Percentiles rank a stretch among this genome's conserved stretches.
Evolutionary conservation across 306 rosid species (phyloP).

Genomic region (Fragaria nilgerrensis): DNA sequence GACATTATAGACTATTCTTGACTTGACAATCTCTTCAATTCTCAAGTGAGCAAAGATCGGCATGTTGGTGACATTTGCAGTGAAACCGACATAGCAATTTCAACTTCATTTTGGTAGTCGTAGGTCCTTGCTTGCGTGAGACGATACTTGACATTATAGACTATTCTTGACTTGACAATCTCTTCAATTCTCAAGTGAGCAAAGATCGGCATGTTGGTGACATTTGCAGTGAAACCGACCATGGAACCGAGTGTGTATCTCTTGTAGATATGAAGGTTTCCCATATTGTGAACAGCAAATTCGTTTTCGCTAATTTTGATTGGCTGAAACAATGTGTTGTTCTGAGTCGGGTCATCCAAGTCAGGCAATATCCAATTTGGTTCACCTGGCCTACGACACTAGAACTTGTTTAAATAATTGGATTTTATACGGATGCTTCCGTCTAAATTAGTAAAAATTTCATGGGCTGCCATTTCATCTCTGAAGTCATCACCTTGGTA

Average conservation of each 20-base stretch:
- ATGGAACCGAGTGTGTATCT: background rate
- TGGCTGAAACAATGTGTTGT: constrained; percentile 6
- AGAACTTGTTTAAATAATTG: background rate
- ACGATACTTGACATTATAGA: constrained; percentile 14
- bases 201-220: background rate
- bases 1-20: no score
- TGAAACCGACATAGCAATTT: background rate
- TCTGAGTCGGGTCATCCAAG: background rate
- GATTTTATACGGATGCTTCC: constrained; percentile 6
- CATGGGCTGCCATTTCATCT: background rate
- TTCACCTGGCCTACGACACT: background rate
- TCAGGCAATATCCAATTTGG: background rate
- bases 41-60: no score
- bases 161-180: background rate
- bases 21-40: no score
- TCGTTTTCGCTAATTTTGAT: background rate
- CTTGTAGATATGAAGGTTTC: constrained; percentile 5
- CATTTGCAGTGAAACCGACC: background rate
- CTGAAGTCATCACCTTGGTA: background rate
- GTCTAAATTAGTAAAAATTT: background rate
- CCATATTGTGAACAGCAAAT: constrained; percentile 13
- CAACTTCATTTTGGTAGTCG: background rate
- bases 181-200: constrained; percentile 13
- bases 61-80: no score
- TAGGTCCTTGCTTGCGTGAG: constrained; percentile 10